Conservation (phyloP, 2,329 filamentous ascomycete species). For the Fusarium oxysporum region DNA sequence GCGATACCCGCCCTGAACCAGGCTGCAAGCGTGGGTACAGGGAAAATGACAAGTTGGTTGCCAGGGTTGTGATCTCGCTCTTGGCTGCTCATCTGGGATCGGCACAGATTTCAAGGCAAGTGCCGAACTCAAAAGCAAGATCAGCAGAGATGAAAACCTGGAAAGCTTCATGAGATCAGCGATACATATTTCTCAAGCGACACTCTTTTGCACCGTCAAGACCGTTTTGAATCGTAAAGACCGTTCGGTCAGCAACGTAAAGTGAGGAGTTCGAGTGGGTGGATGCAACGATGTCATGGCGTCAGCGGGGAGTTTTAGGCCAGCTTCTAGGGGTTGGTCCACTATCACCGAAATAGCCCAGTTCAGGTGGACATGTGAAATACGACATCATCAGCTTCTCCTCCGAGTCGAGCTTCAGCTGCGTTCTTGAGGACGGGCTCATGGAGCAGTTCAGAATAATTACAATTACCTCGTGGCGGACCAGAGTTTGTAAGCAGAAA, state of each 20-base stretch:
- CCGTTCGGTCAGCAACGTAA: neutral
- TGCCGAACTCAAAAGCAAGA: constrained; percentile 16
- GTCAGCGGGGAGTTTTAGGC: neutral
- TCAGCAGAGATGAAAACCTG: neutral
- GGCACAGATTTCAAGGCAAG: neutral
- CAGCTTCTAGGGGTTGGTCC: neutral
- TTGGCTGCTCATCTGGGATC: constrained; percentile 1
- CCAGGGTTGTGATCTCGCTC: constrained; percentile 5
- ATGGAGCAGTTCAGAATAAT: neutral
- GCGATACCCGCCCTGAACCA: neutral
- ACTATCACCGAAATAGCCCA: neutral
- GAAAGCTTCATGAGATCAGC: neutral
- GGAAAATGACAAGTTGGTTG: neutral
- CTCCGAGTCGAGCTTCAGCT: neutral
- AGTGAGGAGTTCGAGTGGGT: neutral
- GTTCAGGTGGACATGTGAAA: neutral
- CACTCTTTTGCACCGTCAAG: neutral
- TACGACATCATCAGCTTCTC: neutral
- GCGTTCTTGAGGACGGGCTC: accelerated
- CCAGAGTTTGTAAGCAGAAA: too few relatives aligned
- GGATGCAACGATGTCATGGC: neutral
- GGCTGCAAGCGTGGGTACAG: neutral
- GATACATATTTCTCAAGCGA: neutral
- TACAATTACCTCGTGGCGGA: accelerated
- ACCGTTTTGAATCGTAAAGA: neutral